Conservation (phyloP, 2,329 filamentous ascomycete species). For the Talaromyces sp. region DNA sequence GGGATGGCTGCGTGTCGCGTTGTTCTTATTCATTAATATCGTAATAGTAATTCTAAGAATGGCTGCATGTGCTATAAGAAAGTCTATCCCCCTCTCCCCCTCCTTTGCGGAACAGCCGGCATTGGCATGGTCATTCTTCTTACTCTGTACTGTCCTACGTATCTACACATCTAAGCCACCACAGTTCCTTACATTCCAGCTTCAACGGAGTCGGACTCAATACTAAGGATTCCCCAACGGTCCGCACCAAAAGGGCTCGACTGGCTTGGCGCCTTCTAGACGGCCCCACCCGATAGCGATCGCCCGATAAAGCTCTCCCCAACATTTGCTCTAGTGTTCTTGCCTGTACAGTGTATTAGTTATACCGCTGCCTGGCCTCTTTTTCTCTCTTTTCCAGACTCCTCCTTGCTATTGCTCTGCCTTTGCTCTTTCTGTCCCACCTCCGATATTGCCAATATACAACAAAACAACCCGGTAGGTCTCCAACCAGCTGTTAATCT, state of each 20-base stretch:
- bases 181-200: not conserved
- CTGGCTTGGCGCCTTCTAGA: not conserved
- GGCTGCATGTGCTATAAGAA: not conserved
- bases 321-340: not conserved
- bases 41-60: not conserved
- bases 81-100: not conserved
- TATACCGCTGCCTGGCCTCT: not conserved
- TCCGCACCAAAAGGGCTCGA: not conserved
- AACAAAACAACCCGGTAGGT: not conserved
- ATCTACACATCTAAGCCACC: not conserved
- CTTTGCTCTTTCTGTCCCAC: not conserved
- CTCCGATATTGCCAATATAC: not conserved
- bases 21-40: not conserved
- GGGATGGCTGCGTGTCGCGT: not conserved
- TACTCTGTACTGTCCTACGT: not conserved
- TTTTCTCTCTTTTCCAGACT: not conserved
- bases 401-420: not conserved
- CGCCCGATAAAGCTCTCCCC: conserved; percentile 4
- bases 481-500: not conserved
- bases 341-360: not conserved
- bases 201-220: no score
- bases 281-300: conserved; percentile 1
- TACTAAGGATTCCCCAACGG: not conserved
- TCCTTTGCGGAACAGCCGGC: not conserved
- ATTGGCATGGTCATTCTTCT: not conserved